These are phyloP conservation scores for Yamadazyma phyllophila DNA, from an alignment of 805 yeast species.

Conservation along the genomic window DNA sequence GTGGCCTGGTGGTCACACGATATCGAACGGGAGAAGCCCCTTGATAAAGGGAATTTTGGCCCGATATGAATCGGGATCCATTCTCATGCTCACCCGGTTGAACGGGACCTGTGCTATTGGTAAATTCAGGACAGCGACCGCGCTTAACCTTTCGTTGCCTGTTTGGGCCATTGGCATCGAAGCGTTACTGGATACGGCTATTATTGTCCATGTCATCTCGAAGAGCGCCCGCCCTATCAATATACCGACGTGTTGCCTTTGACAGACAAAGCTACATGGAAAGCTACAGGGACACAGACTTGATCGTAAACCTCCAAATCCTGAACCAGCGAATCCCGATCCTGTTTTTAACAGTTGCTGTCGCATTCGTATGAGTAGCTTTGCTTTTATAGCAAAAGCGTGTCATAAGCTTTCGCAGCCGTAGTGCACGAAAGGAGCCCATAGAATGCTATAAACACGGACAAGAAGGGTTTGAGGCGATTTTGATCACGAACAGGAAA, in stretches of 20 bases:
- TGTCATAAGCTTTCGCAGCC: too few species aligned
- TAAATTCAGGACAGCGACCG: not conserved
- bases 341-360: not conserved
- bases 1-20: not conserved
- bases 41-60: not conserved
- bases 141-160: not conserved
- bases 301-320: too few species aligned
- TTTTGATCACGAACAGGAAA: too few species aligned
- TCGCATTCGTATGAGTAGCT: not conserved
- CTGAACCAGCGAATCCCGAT: too few species aligned
- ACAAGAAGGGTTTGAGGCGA: too few species aligned
- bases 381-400: not conserved
- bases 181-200: not conserved
- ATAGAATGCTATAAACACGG: too few species aligned
- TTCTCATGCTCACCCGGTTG: too few species aligned
- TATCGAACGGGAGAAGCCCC: not conserved
- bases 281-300: too few species aligned
- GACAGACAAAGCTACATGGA: too few species aligned
- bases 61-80: not conserved
- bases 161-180: not conserved
- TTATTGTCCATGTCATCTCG: constrained; percentile 3
- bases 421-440: too few species aligned
- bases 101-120: not conserved
- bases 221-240: not conserved
- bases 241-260: too few species aligned